Evolutionary conservation across 2,329 filamentous ascomycete genomes (phyloP).

Genomic region (Fusarium sp.): DNA sequence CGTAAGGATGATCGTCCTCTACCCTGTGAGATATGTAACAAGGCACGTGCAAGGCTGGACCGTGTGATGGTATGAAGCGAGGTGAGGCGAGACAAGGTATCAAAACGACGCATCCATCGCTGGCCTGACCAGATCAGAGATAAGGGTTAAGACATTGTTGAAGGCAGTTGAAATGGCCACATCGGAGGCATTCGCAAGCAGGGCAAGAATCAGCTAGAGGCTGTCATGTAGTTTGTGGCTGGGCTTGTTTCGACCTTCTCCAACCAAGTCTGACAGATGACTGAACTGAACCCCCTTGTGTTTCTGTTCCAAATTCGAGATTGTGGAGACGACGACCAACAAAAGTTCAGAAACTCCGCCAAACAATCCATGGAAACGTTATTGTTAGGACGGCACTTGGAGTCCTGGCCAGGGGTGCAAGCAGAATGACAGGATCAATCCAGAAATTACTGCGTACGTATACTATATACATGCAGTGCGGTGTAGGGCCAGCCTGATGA

Average conservation of each 20-base stretch:
- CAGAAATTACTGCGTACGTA: constrained; percentile 3
- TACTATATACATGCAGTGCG: neutral
- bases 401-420: constrained; percentile 16
- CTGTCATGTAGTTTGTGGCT: neutral
- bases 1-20: constrained; percentile 37
- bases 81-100: constrained; percentile 29
- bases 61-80: constrained; percentile 23
- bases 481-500: constrained; percentile 18
- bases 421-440: constrained; percentile 13
- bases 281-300: constrained; percentile 9
- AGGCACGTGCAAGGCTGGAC: constrained; percentile 13
- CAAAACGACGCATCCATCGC: constrained; percentile 7
- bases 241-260: constrained; percentile 20
- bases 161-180: neutral
- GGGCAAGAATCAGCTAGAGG: neutral
- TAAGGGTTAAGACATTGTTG: constrained; percentile 14
- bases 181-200: neutral
- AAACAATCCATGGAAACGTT: constrained; percentile 16
- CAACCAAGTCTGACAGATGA: constrained; percentile 8
- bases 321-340: constrained; percentile 26
- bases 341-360: constrained; percentile 11
- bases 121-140: constrained; percentile 7
- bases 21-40: constrained; percentile 37
- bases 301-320: constrained; percentile 24
- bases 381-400: constrained; percentile 29